phyloP scores from a whole-genome alignment of 2,329 filamentous ascomycete species.

The Xylariaceae sp. region DNA sequence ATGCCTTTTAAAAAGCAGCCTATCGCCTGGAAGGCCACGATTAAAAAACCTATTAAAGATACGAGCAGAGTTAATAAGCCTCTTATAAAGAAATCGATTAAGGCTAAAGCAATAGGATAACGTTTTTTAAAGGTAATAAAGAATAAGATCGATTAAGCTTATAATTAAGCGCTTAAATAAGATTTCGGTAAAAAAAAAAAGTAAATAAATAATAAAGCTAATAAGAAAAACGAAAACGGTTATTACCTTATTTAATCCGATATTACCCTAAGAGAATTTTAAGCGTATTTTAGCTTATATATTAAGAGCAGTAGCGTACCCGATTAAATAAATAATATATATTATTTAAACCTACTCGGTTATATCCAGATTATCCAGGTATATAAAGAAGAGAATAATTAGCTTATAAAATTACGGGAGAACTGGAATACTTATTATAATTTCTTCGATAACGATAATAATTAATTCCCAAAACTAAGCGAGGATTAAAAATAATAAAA shows the following conservation, averaged over 20 bases:
- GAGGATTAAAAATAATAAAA: not conserved
- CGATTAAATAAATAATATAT: not conserved
- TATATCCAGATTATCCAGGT: not conserved
- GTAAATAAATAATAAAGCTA: not conserved
- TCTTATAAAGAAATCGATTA: too few relatives aligned
- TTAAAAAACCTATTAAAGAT: too few relatives aligned
- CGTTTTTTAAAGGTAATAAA: too few relatives aligned
- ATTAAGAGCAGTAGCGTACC: not conserved
- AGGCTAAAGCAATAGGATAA: too few relatives aligned
- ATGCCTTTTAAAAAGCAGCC: too few relatives aligned
- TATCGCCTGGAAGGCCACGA: too few relatives aligned
- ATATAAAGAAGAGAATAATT: not conserved
- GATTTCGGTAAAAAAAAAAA: not conserved
- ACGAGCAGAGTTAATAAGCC: too few relatives aligned
- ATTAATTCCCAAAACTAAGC: not conserved
- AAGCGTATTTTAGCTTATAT: not conserved
- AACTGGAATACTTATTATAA: not conserved
- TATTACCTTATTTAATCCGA: not conserved
- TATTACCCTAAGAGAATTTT: not conserved
- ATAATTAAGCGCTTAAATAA: too few relatives aligned
- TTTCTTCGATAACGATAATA: not conserved
- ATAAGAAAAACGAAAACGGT: not conserved
- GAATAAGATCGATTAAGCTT: too few relatives aligned
- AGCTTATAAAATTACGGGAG: not conserved
- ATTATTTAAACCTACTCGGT: not conserved